Base-by-base conservation (phyloP, 2,329 filamentous ascomycete species). In the Nannizziopsis arthrosporioides region DNA sequence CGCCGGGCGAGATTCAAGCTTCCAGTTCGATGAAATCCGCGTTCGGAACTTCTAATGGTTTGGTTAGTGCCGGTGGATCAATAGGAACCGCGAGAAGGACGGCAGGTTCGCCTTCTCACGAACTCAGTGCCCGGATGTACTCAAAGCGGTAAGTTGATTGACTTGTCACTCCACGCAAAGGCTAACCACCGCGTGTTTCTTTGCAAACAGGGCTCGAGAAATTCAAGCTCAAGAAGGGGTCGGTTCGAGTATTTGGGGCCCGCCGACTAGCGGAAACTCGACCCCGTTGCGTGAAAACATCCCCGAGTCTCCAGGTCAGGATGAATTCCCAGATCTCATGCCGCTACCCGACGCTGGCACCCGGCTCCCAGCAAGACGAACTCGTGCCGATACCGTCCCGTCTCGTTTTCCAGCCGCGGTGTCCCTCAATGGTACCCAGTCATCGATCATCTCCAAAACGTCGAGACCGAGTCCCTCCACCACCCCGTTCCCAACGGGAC, bases 271-370 rank as follows among this genome's bases (percentile, higher is more conserved):
- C 65, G 92, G 90, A 55, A 90, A 94, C 67, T 95, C 90, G 15
- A 95, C 90, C 37, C 92, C 92, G 57, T 77, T 98, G 44, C 86
- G 92, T 61, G 92, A 96, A 71, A 95, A 90, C 56, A 96, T 98
- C 53, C 89, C 90, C 54, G 92, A 98, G 69, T 95, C 90, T 32
- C 92, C 92, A 30, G 92, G 85, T 56, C 77, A 75, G 57, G 90
- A 95, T 70, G 90, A 85, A 57, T 96, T 96, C 59, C 89, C 92
- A 50, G 89, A 94, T 66, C 87, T 94, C 63, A 77, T 84, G 57
- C 75, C 85, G 37, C 76, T 84, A 37, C 75, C 82, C 7, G 77
- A 83, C 55, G 77, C 81, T 54, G 75, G 73, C 50, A 63, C 83
- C 52, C 80, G 83, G 56, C 69, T 72, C 48, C 75, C 84, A 58